Base-by-base conservation (phyloP, 306 rosid species). In the Luffa aegyptiaca region DNA sequence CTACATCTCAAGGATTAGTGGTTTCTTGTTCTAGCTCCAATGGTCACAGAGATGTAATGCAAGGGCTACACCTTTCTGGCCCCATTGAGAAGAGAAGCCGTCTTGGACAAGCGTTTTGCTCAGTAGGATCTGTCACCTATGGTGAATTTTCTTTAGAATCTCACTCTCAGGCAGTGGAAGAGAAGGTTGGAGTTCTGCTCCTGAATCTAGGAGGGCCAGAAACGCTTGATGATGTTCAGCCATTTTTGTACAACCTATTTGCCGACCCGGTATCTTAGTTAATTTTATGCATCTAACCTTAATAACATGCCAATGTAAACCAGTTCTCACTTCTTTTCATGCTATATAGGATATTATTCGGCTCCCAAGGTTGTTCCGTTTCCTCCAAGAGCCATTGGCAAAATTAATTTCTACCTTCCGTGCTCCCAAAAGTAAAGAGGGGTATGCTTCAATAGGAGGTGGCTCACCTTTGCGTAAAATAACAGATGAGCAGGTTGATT, bases 121-220 rank as follows among this genome's bases (percentile, higher is more conserved):
- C 92, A 41, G 85, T 68, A 39, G 88, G 91, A 58, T 83, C 86
- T 6, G 71, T 63, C 74, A 83, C 90, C 8, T 85, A 80, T 57
- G 88, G 83, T 17, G 91, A 88, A 59, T 73, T 80, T 80, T 76
- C 79, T 75, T 46, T 81, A 59, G 94, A 89, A 63, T 80, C 91
- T 77, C 86, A 84, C 71, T 68, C 91, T 0, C 88, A 75, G 31
- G 64, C 81, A 6, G 71, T 3, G 6, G 97, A 90, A 82, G 98
- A 96, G 71, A 96, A 92, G 82, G 89, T 96, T 84, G 99, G 99
- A 9, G 97, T 96, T 79, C 88, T 96, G 84, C 99, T 96, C 53
- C 88, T 96, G 76, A 96, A 96, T 86, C 90, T 96, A 0, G 99
- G 99, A 87, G 98, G 99, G 80, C 99, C 98, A 0, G 99, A 96